Evolutionary conservation across 257 asterid species (phyloP), one percentile per base, ranked within the genome.

Genomic region (Solanum sejunctum): DNA sequence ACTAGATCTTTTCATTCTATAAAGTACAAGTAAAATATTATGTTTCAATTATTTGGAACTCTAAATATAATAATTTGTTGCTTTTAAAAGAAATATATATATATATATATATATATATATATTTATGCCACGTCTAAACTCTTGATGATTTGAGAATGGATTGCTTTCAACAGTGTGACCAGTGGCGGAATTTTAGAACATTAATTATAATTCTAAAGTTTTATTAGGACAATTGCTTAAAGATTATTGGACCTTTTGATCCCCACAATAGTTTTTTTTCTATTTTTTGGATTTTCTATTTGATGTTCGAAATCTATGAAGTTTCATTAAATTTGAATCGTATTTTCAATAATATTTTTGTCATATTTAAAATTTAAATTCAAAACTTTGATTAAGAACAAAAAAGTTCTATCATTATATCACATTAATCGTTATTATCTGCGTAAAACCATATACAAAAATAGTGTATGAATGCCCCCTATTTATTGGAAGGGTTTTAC

Each of bases 131-230:
- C 64, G 64, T 58, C 12, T 58, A 20, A 58, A 58, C 28, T 58
- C 64, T 20, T 20, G 64, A 57, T 57, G 10, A 9, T 45, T 8
- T 57, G 64, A 6, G 9, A 20, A 75, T 21, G 3, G 23, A 60
- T 75, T 47, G 5, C 82, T 75, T 75, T 75, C 23, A 75, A 57
- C 63, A 9, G 8, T 52, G 6, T 1, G 81, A 75, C 39, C 0
- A 21, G 43, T 75, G 81, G 81, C 60, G 6, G 81, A 73, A 75
- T 73, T 21, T 75, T 13, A 75, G 43, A 2, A 8, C 58, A 75
- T 49, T 47, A 49, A 49, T 75, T 49, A 49, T 2, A 47, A 21
- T 23, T 21, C 81, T 75, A 49, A 32, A 12, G 60, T 47, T 47
- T n/a, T 8, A 21, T 49, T 47, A 21, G 11, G 60, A 47, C 58